A percentile compares a stretch with the other conserved stretches of the same genome.
phyloP scores from a whole-genome alignment of 306 rosid species.

The Cucurbita ficifolia region DNA sequence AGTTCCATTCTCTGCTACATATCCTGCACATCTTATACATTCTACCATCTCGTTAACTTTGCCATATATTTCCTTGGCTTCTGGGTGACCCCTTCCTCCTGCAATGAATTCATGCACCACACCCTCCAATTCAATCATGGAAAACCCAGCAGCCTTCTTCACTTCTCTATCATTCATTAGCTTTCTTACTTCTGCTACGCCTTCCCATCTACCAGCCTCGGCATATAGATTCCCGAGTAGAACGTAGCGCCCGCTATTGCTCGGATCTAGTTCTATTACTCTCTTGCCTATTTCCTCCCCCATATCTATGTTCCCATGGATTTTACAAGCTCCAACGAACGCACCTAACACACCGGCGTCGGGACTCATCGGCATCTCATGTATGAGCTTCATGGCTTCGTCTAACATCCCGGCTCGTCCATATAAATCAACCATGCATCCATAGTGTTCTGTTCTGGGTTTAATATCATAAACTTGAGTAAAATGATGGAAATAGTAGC shows the following conservation, averaged over 20 bases:
- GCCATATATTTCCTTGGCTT: constrained; percentile 21
- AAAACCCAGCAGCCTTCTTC: constrained; percentile 48
- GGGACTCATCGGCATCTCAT: constrained; percentile 39
- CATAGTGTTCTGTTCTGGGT: constrained; percentile 40
- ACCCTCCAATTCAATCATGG: constrained; percentile 50
- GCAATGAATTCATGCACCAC: constrained; percentile 40
- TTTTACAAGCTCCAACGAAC: constrained; percentile 61
- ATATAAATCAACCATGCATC: constrained; percentile 53
- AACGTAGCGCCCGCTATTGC: constrained; percentile 51
- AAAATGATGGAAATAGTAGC: constrained; percentile 23
- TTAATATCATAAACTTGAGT: constrained; percentile 21
- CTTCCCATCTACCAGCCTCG: constrained; percentile 42
- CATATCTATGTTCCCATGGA: constrained; percentile 35
- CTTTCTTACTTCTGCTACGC: constrained; percentile 36
- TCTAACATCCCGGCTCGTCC: constrained; percentile 42
- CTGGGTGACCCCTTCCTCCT: constrained; percentile 36
- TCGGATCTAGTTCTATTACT: constrained; percentile 46
- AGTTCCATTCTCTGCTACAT: constrained; percentile 21
- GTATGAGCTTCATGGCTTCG: constrained; percentile 33
- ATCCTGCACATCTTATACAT: constrained; percentile 23
- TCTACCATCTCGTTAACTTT: constrained; percentile 38
- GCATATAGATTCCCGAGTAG: constrained; percentile 46
- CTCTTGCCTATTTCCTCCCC: constrained; percentile 37
- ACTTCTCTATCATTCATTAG: constrained; percentile 49
- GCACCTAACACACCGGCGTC: constrained; percentile 49